phyloP scores from a whole-genome alignment of 2,329 filamentous ascomycete genomes.

The Fusarium chaquense region DNA sequence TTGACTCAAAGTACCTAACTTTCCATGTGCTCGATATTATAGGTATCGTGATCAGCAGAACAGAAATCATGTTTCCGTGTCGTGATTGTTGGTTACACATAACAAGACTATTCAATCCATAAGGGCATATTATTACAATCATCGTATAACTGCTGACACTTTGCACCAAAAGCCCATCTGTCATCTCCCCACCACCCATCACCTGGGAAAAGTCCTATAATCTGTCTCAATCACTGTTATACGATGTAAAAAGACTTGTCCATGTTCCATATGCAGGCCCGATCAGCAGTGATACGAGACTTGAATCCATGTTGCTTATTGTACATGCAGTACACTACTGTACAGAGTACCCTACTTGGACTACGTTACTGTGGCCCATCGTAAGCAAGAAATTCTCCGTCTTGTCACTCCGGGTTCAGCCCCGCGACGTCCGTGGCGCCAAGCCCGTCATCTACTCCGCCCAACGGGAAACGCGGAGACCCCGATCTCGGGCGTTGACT shows the following conservation, averaged over 20 bases:
- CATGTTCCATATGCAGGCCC: neutral
- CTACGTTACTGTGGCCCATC: neutral
- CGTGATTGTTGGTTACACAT: constrained; percentile 1
- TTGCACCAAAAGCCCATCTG: too few relatives aligned
- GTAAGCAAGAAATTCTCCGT: neutral
- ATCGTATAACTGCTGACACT: neutral
- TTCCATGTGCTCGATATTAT: too few relatives aligned
- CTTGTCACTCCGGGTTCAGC: constrained; percentile 5
- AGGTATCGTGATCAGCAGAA: constrained; percentile 4
- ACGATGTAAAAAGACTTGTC: neutral
- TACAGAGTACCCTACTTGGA: neutral
- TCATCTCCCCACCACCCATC: constrained; percentile 1
- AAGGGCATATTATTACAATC: too few relatives aligned
- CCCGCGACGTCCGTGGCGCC: constrained; percentile 34
- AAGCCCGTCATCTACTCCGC: constrained; percentile 31
- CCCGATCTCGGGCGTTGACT: constrained; percentile 13
- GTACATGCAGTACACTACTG: neutral
- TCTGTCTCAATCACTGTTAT: neutral
- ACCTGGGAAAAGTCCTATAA: constrained; percentile 12
- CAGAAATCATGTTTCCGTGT: constrained; percentile 1
- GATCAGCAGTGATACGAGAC: constrained; percentile 21
- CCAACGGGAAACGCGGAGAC: constrained; percentile 1
- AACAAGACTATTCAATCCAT: neutral
- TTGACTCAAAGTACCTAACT: neutral
- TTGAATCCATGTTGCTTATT: constrained; percentile 16